phyloP scores from a whole-genome alignment of 2,329 filamentous ascomycete genomes.

The Madurella fahalii region DNA sequence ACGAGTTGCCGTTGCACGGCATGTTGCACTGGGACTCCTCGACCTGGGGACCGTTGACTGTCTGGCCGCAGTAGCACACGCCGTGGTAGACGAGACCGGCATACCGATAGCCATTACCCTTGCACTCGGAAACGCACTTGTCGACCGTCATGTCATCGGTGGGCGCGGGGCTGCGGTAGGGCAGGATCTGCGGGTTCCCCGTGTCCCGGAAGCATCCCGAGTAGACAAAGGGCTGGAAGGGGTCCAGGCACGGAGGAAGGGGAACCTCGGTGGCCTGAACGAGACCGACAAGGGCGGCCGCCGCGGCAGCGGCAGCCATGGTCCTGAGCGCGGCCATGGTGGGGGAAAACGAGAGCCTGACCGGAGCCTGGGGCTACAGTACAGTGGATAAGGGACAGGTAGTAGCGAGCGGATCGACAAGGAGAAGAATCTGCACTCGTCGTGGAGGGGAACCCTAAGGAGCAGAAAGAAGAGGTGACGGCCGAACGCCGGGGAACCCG shows the following conservation, averaged over 20 bases:
- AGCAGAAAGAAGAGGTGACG: background rate
- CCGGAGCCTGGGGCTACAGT: conserved; percentile 1
- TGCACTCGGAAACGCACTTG: conserved; percentile 46
- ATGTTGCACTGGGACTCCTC: conserved; percentile 54
- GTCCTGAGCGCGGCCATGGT: conserved; percentile 34
- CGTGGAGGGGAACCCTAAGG: conserved; percentile 10
- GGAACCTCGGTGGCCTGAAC: conserved; percentile 39
- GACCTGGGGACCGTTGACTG: conserved; percentile 50
- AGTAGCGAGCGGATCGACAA: conserved; percentile 7
- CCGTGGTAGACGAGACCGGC: conserved; percentile 50
- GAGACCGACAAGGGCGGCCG: conserved; percentile 35
- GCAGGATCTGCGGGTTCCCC: conserved; percentile 34
- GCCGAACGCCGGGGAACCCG: background rate
- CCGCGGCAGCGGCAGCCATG: conserved; percentile 36
- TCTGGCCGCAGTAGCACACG: conserved; percentile 50
- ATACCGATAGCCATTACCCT: conserved; percentile 48
- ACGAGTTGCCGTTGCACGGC: conserved; percentile 45
- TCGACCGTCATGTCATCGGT: conserved; percentile 43
- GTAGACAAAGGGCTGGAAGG: conserved; percentile 46
- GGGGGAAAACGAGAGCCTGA: conserved; percentile 12
- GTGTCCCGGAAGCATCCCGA: conserved; percentile 45
- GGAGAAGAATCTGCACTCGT: conserved; percentile 6
- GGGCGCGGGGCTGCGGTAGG: conserved; percentile 36
- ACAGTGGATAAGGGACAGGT: background rate
- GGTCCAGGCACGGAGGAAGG: conserved; percentile 41